These are phyloP conservation scores for Mycotypha africana DNA, from an alignment of 371 early-diverging fungal species.

Conservation along the genomic window DNA sequence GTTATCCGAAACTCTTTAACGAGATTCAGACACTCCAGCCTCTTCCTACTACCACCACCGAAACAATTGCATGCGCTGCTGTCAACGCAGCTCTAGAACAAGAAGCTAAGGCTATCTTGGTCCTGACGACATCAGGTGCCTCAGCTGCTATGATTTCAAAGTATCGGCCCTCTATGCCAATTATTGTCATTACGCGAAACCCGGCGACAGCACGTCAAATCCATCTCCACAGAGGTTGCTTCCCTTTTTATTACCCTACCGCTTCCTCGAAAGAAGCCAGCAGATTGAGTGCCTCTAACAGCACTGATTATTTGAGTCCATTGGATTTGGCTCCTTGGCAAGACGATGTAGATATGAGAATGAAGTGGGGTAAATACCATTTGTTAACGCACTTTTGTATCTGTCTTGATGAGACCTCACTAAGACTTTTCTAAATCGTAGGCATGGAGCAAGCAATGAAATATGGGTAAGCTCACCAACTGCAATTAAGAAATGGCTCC, in stretches of 20 bases:
- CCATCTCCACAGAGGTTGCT: slow-evolving; percentile 85
- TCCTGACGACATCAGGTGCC: slow-evolving; percentile 63
- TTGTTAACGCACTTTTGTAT: neutral
- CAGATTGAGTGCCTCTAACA: slow-evolving; percentile 32
- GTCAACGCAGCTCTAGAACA: slow-evolving; percentile 87
- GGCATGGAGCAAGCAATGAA: slow-evolving; percentile 68
- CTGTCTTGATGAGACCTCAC: no score
- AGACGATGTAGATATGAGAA: slow-evolving; percentile 75
- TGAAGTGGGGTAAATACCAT: slow-evolving; percentile 47
- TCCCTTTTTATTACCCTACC: slow-evolving; percentile 77
- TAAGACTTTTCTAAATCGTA: neutral
- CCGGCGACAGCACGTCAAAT: slow-evolving; percentile 83
- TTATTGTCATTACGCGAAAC: slow-evolving; percentile 86
- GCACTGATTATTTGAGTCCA: slow-evolving; percentile 31
- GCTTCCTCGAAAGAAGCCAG: slow-evolving; percentile 37
- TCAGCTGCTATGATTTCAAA: slow-evolving; percentile 92
- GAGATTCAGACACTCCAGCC: slow-evolving; percentile 71
- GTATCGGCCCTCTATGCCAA: slow-evolving; percentile 89
- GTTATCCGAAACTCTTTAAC: slow-evolving; percentile 74
- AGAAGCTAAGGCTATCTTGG: slow-evolving; percentile 82
- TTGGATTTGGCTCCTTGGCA: slow-evolving; percentile 57
- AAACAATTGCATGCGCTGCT: slow-evolving; percentile 91
- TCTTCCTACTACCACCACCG: slow-evolving; percentile 77
- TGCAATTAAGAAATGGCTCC: neutral
- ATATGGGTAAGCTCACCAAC: slow-evolving; percentile 44